Base-by-base conservation (phyloP, 257 asterid species). In the Lycium ferocissimum region DNA sequence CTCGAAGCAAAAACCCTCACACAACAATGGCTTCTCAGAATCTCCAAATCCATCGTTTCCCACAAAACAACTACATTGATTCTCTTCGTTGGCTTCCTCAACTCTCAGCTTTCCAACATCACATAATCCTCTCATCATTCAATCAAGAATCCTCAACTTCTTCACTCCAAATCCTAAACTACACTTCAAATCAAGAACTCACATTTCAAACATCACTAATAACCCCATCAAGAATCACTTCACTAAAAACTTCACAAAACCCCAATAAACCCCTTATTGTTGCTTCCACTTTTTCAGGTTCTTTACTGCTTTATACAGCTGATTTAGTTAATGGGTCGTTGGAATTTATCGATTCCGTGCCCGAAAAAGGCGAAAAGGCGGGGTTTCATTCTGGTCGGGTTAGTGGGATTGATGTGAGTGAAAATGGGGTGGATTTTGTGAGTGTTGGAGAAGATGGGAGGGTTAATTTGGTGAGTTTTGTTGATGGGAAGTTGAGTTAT, bases 381-480 rank as follows among this genome's bases (percentile, higher is more conserved):
- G 93, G 94, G 49, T 87, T 94, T 20, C 98, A 94, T 69, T 33
- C 5, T n/a, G 98, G 96, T 8, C 73, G 90, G 53, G 84, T 40
- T 40, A 40, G 3, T 40, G 45, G 45, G 45, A 40, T 40, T 40
- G 45, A 40, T 40, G 45, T 40, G 93, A 91, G 85, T 65, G 99
- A 93, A 40, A 88, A 88, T 85, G 98, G 94, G 85, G 84, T 89
- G 58, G 98, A 94, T 85, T 91, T 95, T 83, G 94, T 93, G 71
- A 92, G 93, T 69, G 98, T 92, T 86, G 97, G 98, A 35, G 97
- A 91, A 54, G 98, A 96, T 86, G 98, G 98, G 88, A 92, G 90
- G 91, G 90, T 94, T 56, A 92, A 92, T 90, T 86, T 91, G 95
- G 91, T 91, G 66, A 66, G 66, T 82, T 54, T 72, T 85, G 63